Conservation (phyloP, 2,329 filamentous ascomycete species). For the Cladosporium velox region DNA sequence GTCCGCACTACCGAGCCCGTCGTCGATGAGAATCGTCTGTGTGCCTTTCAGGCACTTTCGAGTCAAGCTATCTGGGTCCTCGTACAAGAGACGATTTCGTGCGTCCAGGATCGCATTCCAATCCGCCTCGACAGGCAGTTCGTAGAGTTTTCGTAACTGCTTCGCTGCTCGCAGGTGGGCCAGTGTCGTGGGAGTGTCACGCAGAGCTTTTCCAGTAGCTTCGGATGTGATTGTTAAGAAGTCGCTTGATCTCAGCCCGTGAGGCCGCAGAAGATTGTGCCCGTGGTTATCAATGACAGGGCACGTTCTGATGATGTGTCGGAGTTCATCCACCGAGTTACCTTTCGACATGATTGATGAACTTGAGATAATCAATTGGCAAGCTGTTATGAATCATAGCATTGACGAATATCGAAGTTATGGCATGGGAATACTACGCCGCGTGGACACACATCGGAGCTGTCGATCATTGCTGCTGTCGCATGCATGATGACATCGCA, state of each 20-base stretch:
- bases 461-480: neutral
- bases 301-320: constrained; percentile 29
- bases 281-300: constrained; percentile 75
- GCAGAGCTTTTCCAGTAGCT: constrained; percentile 67
- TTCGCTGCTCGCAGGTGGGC: constrained; percentile 69
- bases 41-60: constrained; percentile 69
- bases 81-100: constrained; percentile 49
- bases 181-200: constrained; percentile 62
- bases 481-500: constrained; percentile 17
- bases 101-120: constrained; percentile 60
- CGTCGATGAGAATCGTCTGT: constrained; percentile 75
- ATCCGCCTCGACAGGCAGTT: constrained; percentile 56
- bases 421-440: too few species aligned
- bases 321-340: constrained; percentile 35
- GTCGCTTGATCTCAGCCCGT: constrained; percentile 52
- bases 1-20: constrained; percentile 63
- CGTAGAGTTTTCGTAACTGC: constrained; percentile 67
- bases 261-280: constrained; percentile 64
- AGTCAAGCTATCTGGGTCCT: constrained; percentile 57
- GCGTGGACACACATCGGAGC: neutral
- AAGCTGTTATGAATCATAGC: neutral
- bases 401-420: neutral
- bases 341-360: constrained; percentile 10
- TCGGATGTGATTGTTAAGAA: constrained; percentile 70
- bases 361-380: neutral